Evolutionary conservation across 2,329 filamentous ascomycete species (phyloP), one percentile per base, ranked within the genome.

Genomic region (Scytalidium sp.): DNA sequence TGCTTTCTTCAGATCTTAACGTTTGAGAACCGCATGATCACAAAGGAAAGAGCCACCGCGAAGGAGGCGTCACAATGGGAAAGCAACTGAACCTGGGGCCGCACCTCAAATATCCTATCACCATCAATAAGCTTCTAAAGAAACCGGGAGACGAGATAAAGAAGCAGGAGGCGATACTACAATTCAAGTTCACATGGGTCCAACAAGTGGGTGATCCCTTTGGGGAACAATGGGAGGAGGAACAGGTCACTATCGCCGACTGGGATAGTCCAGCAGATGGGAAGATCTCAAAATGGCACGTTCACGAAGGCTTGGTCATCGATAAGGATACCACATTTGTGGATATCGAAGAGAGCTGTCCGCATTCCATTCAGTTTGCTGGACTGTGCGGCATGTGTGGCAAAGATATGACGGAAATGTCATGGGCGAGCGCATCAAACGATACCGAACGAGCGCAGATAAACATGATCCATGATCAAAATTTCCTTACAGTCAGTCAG

Each of bases 391-490:
- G 85, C 51, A 81, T 92, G 54, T 99, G 94, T 70, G 94, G 94
- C 56, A 90, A 93, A 70, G 92, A 97, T 70, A 96, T 99, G 91
- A 96, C 90, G 48, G 85, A 90, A 78, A 81, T 85, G 60, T 88
- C 85, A 67, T 97, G 90, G 80, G 90, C 90, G 49, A 90, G 85
- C 52, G 86, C 92, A 55, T 75, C 83, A 43, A 81, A 83, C 59
- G 90, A 96, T 67, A 87, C 88, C 2, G 84, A 88, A 55, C 90
- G 93, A 59, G 94, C 94, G 46, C 90, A 88, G 51, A 93, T 99
- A 68, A 93, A 93, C 70, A 96, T 96, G 83, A 87, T 89, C 22
- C 94, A 99, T 70, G 90, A 96, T 67, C 92, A 96, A 64, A 89
- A 88, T 2, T 83, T 85, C 19, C 78, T 99, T 54, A 91, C 87